Conservation (phyloP, 2,329 filamentous ascomycete genomes). For the Trichoderma semiorbis region DNA sequence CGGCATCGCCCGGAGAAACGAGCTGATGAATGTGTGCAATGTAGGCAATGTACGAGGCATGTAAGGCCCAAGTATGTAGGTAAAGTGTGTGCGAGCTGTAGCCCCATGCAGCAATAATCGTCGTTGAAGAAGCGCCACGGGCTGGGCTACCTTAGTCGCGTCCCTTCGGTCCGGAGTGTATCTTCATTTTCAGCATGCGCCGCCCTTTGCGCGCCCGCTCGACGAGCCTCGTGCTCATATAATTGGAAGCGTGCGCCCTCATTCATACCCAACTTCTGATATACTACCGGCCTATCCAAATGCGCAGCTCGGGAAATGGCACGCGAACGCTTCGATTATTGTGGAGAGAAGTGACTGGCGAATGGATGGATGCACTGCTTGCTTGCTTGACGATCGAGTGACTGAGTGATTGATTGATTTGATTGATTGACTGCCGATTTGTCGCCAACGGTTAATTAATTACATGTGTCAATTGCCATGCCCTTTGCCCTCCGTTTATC, state of each 20-base stretch:
- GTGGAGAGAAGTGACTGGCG: not conserved
- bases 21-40: slow-evolving; percentile 10
- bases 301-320: not conserved
- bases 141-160: not conserved
- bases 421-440: not conserved
- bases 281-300: not conserved
- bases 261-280: not conserved
- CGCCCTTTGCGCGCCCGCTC: slow-evolving; percentile 7
- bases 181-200: not conserved
- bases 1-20: slow-evolving; percentile 9
- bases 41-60: not conserved
- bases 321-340: slow-evolving; percentile 3
- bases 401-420: not conserved
- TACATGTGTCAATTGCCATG: slow-evolving; percentile 4
- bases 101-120: slow-evolving; percentile 1
- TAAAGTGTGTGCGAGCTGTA: slow-evolving; percentile 6
- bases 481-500: not conserved
- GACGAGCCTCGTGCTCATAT: not conserved
- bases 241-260: not conserved
- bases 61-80: not conserved
- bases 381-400: not conserved
- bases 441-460: not conserved
- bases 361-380: not conserved
- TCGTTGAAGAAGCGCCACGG: not conserved
- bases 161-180: not conserved